Evolutionary conservation across 192 early-diverging fungal species (phyloP).

Genomic region (Coemansia sp.): DNA sequence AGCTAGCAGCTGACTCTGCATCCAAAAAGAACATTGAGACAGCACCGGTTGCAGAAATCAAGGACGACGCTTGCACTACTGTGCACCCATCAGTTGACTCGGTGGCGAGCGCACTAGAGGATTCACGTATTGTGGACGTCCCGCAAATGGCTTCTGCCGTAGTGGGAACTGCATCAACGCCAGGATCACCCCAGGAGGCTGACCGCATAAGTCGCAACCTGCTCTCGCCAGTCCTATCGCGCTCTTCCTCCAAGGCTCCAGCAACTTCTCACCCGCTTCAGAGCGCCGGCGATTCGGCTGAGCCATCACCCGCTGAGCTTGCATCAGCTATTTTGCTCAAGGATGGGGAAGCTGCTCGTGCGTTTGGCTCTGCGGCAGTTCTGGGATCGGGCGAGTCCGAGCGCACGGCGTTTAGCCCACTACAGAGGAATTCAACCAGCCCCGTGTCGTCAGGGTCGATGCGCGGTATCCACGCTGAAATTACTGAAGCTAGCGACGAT

Average conservation of each 20-base stretch:
- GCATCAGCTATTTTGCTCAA: conserved; percentile 24
- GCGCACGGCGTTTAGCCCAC: conserved; percentile 19
- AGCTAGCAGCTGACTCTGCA: background rate
- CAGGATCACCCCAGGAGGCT: background rate
- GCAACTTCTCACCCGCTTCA: conserved; percentile 34
- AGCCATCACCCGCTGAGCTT: conserved; percentile 11
- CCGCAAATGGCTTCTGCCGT: background rate
- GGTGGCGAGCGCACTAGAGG: conserved; percentile 9
- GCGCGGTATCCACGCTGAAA: conserved; percentile 11
- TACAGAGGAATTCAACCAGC: conserved; percentile 4
- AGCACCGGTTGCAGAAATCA: conserved; percentile 2
- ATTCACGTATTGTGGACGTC: conserved; percentile 4
- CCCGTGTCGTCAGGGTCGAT: conserved; percentile 13
- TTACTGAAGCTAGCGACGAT: conserved; percentile 19
- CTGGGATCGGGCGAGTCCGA: conserved; percentile 26
- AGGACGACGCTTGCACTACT: background rate
- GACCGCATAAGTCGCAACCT: background rate
- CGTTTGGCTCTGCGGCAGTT: conserved; percentile 5
- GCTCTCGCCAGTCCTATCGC: conserved; percentile 8
- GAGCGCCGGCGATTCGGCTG: background rate
- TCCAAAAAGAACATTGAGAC: background rate
- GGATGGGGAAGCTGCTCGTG: conserved; percentile 15
- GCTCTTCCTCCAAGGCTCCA: conserved; percentile 24
- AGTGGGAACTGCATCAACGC: background rate
- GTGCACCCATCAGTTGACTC: conserved; percentile 2